These are phyloP conservation scores for Fomitopsis pulvina DNA, from an alignment of 768 basidiomycete species.

Conservation along the genomic window DNA sequence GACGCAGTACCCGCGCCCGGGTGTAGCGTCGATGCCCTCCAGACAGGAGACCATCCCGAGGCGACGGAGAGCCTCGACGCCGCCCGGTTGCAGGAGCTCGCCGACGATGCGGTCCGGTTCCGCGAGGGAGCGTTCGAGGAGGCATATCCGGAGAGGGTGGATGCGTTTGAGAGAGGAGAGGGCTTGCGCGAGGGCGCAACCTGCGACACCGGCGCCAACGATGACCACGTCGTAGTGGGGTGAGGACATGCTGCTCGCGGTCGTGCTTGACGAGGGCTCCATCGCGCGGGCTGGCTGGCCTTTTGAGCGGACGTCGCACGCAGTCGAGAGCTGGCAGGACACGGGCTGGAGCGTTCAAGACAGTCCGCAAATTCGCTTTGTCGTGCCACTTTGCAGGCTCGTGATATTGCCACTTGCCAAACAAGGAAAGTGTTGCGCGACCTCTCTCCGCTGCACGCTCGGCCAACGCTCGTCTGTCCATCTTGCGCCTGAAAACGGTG, in stretches of 20 bases:
- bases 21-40: slow-evolving; percentile 84
- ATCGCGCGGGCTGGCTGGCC: background rate
- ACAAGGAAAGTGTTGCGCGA: background rate
- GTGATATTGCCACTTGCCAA: background rate
- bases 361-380: background rate
- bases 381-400: slow-evolving; percentile 5
- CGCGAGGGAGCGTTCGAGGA: slow-evolving; percentile 86
- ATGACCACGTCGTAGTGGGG: slow-evolving; percentile 70
- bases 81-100: slow-evolving; percentile 92
- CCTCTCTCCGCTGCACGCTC: background rate
- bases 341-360: background rate
- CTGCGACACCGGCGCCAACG: slow-evolving; percentile 90
- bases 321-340: slow-evolving; percentile 5
- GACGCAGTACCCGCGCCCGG: slow-evolving; percentile 83
- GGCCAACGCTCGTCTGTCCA: background rate
- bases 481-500: background rate
- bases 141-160: slow-evolving; percentile 65
- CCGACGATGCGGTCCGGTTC: slow-evolving; percentile 98
- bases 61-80: slow-evolving; percentile 63
- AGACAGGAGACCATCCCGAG: slow-evolving; percentile 75
- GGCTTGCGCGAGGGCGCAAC: slow-evolving; percentile 79
- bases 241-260: slow-evolving; percentile 13
- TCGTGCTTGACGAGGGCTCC: background rate
- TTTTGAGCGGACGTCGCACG: background rate
- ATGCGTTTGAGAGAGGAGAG: slow-evolving; percentile 48